Evolutionary conservation across 2,329 filamentous ascomycete species (phyloP).

Genomic region (Ciborinia camelliae): DNA sequence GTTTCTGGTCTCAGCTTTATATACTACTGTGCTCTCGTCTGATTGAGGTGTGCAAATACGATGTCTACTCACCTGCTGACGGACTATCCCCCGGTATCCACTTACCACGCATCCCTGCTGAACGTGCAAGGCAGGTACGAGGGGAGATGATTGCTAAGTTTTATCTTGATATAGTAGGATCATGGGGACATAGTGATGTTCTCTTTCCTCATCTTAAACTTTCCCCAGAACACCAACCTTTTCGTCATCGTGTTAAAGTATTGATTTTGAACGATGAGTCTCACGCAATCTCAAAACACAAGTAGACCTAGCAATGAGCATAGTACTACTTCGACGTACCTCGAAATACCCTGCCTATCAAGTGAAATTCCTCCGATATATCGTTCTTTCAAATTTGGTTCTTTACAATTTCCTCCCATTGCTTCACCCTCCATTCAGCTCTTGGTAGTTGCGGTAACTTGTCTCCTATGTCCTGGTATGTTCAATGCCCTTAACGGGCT

Average conservation of each 20-base stretch:
- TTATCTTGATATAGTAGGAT: constrained; percentile 16
- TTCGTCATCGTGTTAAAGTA: constrained; percentile 7
- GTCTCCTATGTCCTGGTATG: constrained; percentile 68
- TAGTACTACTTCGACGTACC: constrained; percentile 4
- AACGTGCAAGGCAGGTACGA: constrained; percentile 7
- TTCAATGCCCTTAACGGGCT: constrained; percentile 64
- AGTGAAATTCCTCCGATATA: background rate
- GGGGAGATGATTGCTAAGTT: background rate
- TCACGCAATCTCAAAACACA: constrained; percentile 12
- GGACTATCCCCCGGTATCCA: background rate
- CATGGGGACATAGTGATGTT: constrained; percentile 8
- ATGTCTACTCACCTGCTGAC: constrained; percentile 1
- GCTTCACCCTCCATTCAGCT: constrained; percentile 13
- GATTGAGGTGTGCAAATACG: constrained; percentile 9
- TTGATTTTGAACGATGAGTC: constrained; percentile 10
- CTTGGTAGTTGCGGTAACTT: constrained; percentile 59
- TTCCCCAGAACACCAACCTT: constrained; percentile 9
- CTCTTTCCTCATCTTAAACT: constrained; percentile 13
- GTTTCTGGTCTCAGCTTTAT: constrained; percentile 3
- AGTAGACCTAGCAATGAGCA: constrained; percentile 15
- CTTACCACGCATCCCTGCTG: background rate
- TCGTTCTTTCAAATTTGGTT: background rate
- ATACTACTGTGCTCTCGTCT: constrained; percentile 2
- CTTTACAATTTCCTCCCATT: constrained; percentile 7
- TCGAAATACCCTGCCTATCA: background rate